A percentile compares a stretch with the other conserved stretches of the same genome.
These are phyloP conservation scores for Starmerella powellii DNA, from an alignment of 805 yeast genomes.

Conservation along the genomic window DNA sequence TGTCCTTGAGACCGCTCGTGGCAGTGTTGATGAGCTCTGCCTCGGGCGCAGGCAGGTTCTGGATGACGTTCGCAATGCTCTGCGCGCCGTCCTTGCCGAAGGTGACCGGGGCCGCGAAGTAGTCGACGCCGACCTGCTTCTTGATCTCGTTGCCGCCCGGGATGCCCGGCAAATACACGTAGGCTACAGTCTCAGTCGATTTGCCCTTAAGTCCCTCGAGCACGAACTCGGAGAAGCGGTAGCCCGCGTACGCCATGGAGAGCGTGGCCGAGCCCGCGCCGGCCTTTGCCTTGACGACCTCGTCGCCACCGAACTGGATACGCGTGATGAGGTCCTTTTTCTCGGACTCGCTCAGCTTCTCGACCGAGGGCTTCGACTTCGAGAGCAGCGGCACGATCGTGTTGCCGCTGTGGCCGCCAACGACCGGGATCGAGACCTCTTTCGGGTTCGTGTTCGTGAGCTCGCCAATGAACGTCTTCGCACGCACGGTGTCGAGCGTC, in stretches of 20 bases:
- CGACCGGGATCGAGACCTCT: constrained; percentile 50
- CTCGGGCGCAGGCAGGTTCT: constrained; percentile 63
- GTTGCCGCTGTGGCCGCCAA: constrained; percentile 94
- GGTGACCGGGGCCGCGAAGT: constrained; percentile 63
- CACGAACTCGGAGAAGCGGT: constrained; percentile 56
- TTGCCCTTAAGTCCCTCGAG: constrained; percentile 33
- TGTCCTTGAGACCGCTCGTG: constrained; percentile 77
- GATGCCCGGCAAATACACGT: constrained; percentile 31
- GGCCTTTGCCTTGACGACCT: constrained; percentile 87
- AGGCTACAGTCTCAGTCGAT: constrained; percentile 34
- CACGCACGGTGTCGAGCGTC: constrained; percentile 74
- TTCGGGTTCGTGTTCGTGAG: constrained; percentile 38
- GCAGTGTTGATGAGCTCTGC: constrained; percentile 71
- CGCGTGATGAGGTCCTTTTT: constrained; percentile 60
- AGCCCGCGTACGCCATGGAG: constrained; percentile 93
- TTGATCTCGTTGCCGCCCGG: constrained; percentile 48
- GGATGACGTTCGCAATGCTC: constrained; percentile 50
- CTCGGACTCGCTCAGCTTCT: constrained; percentile 31
- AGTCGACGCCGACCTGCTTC: constrained; percentile 61
- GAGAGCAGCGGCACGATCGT: constrained; percentile 82
- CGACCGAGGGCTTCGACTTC: constrained; percentile 28
- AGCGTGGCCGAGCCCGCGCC: constrained; percentile 93
- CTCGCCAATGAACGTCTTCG: constrained; percentile 65
- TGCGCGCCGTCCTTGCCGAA: constrained; percentile 64
- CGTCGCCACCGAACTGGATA: constrained; percentile 95